These are phyloP conservation scores for Debaryomyces prosopidis DNA, from an alignment of 805 yeast genomes.

Conservation along the genomic window DNA sequence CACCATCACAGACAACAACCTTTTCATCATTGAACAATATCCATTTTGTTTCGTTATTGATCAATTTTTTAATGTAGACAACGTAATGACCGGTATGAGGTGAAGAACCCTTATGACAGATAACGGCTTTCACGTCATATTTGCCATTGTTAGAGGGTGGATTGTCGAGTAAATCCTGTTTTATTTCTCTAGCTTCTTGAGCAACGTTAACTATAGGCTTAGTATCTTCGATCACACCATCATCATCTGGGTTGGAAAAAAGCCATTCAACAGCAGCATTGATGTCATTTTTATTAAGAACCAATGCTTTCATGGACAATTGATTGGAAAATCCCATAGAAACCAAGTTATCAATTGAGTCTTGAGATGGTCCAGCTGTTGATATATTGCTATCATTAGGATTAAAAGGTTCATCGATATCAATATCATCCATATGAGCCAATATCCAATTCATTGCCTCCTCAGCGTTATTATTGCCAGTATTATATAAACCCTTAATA, in stretches of 20 bases:
- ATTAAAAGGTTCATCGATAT: conserved; percentile 64
- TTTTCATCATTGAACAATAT: conserved; percentile 87
- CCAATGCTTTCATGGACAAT: conserved; percentile 72
- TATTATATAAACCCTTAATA: conserved; percentile 64
- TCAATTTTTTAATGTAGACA: conserved; percentile 56
- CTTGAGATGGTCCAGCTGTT: conserved; percentile 24
- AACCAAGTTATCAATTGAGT: conserved; percentile 47
- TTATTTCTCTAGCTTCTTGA: conserved; percentile 17
- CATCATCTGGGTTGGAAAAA: conserved; percentile 77
- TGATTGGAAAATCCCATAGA: conserved; percentile 78
- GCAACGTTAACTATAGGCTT: conserved; percentile 27
- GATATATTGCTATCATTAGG: conserved; percentile 18
- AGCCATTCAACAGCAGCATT: conserved; percentile 91
- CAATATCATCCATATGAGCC: conserved; percentile 82
- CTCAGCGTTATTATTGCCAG: conserved; percentile 68
- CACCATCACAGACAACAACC: conserved; percentile 59
- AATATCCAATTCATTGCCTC: conserved; percentile 89
- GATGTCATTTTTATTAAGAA: conserved; percentile 56
- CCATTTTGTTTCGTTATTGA: conserved; percentile 53
- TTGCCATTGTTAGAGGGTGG: conserved; percentile 14
- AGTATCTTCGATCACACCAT: conserved; percentile 49
- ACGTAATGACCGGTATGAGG: conserved; percentile 94
- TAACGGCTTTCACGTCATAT: conserved; percentile 60
- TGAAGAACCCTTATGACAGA: conserved; percentile 88
- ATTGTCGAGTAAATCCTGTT: conserved; percentile 10